A percentile compares a stretch with the other conserved stretches of the same genome.
These are phyloP conservation scores for Graphilbum sp. DNA, from an alignment of 2,329 filamentous ascomycete genomes.

Conservation along the genomic window DNA sequence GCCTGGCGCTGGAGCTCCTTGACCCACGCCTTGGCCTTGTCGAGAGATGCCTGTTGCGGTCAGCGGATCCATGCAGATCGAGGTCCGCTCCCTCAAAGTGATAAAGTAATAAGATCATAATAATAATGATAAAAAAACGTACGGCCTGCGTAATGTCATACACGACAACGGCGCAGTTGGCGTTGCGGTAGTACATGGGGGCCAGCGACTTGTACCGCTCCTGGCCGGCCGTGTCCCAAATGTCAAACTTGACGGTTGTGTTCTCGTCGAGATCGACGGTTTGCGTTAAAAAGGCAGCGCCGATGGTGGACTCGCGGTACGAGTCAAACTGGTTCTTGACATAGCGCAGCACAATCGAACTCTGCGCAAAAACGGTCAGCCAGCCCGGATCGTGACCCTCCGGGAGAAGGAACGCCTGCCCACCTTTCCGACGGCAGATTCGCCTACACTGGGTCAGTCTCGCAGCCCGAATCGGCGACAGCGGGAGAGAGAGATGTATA, in stretches of 20 bases:
- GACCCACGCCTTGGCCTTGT: conserved; percentile 98
- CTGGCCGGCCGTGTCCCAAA: conserved; percentile 97
- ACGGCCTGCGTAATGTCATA: conserved; percentile 99
- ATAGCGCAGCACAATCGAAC: conserved; percentile 92
- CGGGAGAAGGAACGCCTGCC: conserved; percentile 7
- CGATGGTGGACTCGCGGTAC: conserved; percentile 94
- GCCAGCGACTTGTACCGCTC: conserved; percentile 98
- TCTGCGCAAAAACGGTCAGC: conserved; percentile 41
- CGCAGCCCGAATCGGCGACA: no score
- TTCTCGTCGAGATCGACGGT: conserved; percentile 96
- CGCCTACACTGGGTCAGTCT: no score
- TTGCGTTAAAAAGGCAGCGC: conserved; percentile 95
- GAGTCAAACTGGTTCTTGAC: conserved; percentile 99
- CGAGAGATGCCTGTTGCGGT: conserved; percentile 60
- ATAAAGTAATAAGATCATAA: not conserved
- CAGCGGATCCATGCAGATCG: not conserved
- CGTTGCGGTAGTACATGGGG: conserved; percentile 99
- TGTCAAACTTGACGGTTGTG: conserved; percentile 99
- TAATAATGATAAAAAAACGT: conserved; percentile 24
- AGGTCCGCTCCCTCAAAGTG: no score
- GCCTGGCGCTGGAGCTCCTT: conserved; percentile 97
- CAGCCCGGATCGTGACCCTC: not conserved
- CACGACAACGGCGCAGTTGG: conserved; percentile 96
- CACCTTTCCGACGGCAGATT: conserved; percentile 98
- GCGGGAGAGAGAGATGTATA: no score